phyloP scores from a whole-genome alignment of 129 eudicot genomes.

The Flaveria trinervia region DNA sequence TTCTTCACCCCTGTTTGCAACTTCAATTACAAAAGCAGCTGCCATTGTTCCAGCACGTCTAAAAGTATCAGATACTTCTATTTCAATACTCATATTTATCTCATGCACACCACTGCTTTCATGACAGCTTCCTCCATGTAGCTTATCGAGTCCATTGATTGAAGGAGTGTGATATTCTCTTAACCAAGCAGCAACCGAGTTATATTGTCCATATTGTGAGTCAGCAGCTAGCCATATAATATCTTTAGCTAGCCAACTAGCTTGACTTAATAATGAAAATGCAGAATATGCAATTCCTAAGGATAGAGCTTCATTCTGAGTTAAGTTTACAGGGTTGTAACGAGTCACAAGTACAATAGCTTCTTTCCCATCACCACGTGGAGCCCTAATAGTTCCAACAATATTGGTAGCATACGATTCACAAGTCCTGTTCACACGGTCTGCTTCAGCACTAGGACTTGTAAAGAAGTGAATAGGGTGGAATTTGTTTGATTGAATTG shows the following conservation, averaged over 20 bases:
- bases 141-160: slow-evolving; percentile 39
- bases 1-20: slow-evolving; percentile 47
- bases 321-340: slow-evolving; percentile 62
- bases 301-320: slow-evolving; percentile 66
- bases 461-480: slow-evolving; percentile 79
- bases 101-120: slow-evolving; percentile 28
- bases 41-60: slow-evolving; percentile 97
- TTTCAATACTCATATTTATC: slow-evolving; percentile 27
- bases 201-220: slow-evolving; percentile 77
- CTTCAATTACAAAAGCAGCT: slow-evolving; percentile 91
- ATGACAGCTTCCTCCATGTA: slow-evolving; percentile 40
- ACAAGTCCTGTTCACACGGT: slow-evolving; percentile 52
- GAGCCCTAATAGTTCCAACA: slow-evolving; percentile 89
- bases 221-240: slow-evolving; percentile 97
- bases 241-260: slow-evolving; percentile 95
- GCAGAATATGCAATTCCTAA: slow-evolving; percentile 71
- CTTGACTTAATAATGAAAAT: slow-evolving; percentile 73
- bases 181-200: slow-evolving; percentile 82
- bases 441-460: slow-evolving; percentile 52
- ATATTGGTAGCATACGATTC: slow-evolving; percentile 60
- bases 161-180: slow-evolving; percentile 77
- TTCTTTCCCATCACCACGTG: slow-evolving; percentile 98
- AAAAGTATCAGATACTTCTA: slow-evolving; percentile 46
- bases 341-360: slow-evolving; percentile 91
- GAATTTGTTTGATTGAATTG: slow-evolving; percentile 52